Conservation (phyloP, 2,329 filamentous ascomycete genomes). For the Didymella keratinophila region DNA sequence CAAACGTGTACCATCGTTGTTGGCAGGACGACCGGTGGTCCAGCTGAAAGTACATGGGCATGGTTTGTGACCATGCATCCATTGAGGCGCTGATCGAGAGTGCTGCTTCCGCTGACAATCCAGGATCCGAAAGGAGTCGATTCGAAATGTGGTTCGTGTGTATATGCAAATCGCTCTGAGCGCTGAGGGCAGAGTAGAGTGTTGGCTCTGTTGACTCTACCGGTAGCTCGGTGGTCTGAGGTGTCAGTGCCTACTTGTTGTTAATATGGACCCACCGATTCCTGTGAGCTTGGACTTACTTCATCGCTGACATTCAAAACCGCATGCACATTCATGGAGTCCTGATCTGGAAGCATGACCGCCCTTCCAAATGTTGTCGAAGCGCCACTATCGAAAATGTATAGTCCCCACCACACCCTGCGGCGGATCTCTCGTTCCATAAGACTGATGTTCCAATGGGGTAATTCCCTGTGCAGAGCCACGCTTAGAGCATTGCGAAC, state of each 20-base stretch:
- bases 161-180: slow-evolving; percentile 34
- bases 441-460: slow-evolving; percentile 39
- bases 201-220: slow-evolving; percentile 29
- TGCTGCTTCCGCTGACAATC: slow-evolving; percentile 35
- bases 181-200: slow-evolving; percentile 31
- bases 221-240: slow-evolving; percentile 29
- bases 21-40: slow-evolving; percentile 16
- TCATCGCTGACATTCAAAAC: slow-evolving; percentile 36
- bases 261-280: background rate
- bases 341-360: slow-evolving; percentile 36
- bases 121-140: slow-evolving; percentile 33
- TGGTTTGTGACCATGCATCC: slow-evolving; percentile 28
- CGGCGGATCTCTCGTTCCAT: slow-evolving; percentile 37
- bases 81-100: slow-evolving; percentile 30
- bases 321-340: slow-evolving; percentile 36
- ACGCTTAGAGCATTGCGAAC: slow-evolving; percentile 36
- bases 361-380: slow-evolving; percentile 38
- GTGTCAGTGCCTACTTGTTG: slow-evolving; percentile 30
- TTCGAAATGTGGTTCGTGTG: slow-evolving; percentile 39
- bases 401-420: slow-evolving; percentile 37
- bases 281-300: slow-evolving; percentile 12
- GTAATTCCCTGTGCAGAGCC: slow-evolving; percentile 37
- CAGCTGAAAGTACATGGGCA: slow-evolving; percentile 32
- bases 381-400: slow-evolving; percentile 39
- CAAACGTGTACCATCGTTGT: slow-evolving; percentile 33